Evolutionary conservation across 139 green algal genomes (phyloP).

Genomic region (Micromonas commoda): DNA sequence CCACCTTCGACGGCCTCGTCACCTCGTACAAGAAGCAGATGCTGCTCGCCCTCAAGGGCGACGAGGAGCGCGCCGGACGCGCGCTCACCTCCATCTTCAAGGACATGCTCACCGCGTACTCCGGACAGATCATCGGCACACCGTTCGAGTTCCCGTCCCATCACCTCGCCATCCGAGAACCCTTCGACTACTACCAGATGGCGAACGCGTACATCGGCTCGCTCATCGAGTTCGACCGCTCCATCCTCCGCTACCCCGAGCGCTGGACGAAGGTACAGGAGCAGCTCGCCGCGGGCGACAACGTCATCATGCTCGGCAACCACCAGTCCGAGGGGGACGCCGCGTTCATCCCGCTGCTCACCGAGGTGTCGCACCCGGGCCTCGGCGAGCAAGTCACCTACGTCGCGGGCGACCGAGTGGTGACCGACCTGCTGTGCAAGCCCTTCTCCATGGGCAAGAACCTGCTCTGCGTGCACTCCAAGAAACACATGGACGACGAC

Average conservation of each 20-base stretch:
- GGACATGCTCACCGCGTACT: conserved; percentile 34
- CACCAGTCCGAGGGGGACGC: conserved; percentile 98
- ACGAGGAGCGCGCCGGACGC: background rate
- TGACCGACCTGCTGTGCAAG: conserved; percentile 91
- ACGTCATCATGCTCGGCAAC: conserved; percentile 96
- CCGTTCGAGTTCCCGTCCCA: conserved; percentile 85
- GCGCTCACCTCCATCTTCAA: conserved; percentile 24
- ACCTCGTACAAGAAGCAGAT: conserved; percentile 18
- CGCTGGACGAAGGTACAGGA: conserved; percentile 42
- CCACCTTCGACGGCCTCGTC: conserved; percentile 17
- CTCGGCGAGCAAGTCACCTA: conserved; percentile 56
- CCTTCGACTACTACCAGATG: conserved; percentile 85
- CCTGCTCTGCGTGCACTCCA: conserved; percentile 97
- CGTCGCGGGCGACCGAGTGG: conserved; percentile 83
- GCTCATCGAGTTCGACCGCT: conserved; percentile 86
- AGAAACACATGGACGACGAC: conserved; percentile 92
- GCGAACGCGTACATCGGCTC: conserved; percentile 82
- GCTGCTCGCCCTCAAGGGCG: background rate
- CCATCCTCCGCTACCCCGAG: conserved; percentile 58
- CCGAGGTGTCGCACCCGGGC: conserved; percentile 66
- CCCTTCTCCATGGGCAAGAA: conserved; percentile 99
- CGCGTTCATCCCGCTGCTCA: conserved; percentile 89
- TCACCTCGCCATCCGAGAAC: conserved; percentile 67
- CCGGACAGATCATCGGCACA: conserved; percentile 39
- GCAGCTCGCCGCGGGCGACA: conserved; percentile 65